Base-by-base conservation (phyloP, 2,329 filamentous ascomycete species). In the Trichoderma lentiforme region DNA sequence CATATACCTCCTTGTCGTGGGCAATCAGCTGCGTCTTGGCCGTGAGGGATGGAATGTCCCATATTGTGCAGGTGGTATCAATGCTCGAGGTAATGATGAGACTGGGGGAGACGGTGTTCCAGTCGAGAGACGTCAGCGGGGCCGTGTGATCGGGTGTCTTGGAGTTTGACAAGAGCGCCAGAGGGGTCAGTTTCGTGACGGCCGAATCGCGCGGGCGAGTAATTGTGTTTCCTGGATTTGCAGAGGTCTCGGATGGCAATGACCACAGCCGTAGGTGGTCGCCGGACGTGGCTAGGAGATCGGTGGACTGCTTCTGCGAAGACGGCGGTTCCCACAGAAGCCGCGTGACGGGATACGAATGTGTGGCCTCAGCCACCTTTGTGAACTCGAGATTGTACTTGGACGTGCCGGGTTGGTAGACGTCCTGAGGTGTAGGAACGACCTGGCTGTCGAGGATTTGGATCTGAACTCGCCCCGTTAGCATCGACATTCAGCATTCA, bases 11-110 rank as follows among this genome's bases (percentile, higher is more conserved):
- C 82, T 98, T 98, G 83, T 99, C 96, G 81, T 99, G 96, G 24
- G 96, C 96, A 82, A 99, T 99, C 60, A 99, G 86, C 81, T 99
- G 96, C 2, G 96, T 99, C 84, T 99, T 99, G 67, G 96, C 96
- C 0, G 96, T 99, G 74, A 99, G 86, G 1, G 96, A 98, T 4
- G 96, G 96, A 71, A 99, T 99, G 81, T 99, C 96, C 96, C 96
- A 99, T 75, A 99, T 99, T 5, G 96, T 99, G 83, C 96, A 99
- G 6, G 96, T 99, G 1, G 96, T 99, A 80, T 99, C 96, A 78
- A 99, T 99, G 81, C 95, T 98, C 4, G 95, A 98, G 1, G 96
- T 99, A 78, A 99, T 99, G 79, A 99, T 99, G 69, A 99, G 86
- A 80, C 95, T 98, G 0, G 96, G 96, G 28, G 94, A 97, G 67